phyloP scores from a whole-genome alignment of 371 early-diverging fungal species.

The Phascolomyces articulosus region DNA sequence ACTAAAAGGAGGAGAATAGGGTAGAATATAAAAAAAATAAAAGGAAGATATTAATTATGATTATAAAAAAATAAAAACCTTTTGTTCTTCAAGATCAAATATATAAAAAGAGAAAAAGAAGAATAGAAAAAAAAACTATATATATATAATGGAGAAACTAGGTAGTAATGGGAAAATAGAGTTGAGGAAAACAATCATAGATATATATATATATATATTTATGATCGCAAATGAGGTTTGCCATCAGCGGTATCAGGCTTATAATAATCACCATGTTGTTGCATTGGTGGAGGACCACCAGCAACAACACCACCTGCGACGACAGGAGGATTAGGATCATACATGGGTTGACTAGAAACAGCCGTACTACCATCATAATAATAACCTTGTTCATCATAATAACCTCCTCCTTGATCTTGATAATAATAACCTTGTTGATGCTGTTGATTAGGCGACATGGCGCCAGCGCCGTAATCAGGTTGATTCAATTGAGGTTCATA shows the following conservation, averaged over 20 bases:
- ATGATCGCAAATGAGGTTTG: constrained; percentile 17
- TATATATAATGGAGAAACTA: neutral
- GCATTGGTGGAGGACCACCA: constrained; percentile 4
- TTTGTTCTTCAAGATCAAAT: neutral
- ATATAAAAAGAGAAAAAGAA: neutral
- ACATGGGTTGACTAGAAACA: constrained; percentile 12
- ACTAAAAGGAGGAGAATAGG: too few relatives aligned
- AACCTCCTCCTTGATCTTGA: constrained; percentile 24
- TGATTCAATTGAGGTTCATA: constrained; percentile 22
- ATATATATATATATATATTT: neutral
- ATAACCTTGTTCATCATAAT: constrained; percentile 36
- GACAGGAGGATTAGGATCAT: constrained; percentile 6
- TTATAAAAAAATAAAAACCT: too few relatives aligned
- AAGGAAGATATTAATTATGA: neutral
- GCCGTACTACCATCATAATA: constrained; percentile 33
- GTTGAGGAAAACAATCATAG: neutral
- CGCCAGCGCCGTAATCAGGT: constrained; percentile 7
- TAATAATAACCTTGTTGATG: constrained; percentile 31
- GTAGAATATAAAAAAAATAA: too few relatives aligned
- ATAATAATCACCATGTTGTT: constrained; percentile 9
- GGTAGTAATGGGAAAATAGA: neutral
- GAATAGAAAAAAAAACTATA: neutral
- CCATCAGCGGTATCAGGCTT: constrained; percentile 23
- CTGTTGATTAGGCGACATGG: constrained; percentile 15
- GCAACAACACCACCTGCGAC: constrained; percentile 3